Evolutionary conservation across 2,329 filamentous ascomycete genomes (phyloP), one percentile per base, ranked within the genome.

Genomic region (Stylonectria norvegica): DNA sequence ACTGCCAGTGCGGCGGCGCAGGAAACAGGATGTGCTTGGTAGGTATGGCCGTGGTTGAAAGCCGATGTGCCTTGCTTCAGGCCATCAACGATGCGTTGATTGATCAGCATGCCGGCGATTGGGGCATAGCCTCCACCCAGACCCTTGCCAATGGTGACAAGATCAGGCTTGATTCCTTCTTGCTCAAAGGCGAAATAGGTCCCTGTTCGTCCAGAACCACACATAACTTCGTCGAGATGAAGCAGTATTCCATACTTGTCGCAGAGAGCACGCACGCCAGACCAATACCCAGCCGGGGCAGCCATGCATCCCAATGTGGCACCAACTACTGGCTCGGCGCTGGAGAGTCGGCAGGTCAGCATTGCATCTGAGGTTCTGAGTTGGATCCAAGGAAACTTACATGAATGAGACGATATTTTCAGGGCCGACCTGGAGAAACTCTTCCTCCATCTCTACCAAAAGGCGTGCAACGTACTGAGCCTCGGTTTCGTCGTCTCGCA

Each of bases 191-290:
- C 75, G 62, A 85, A 73, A 55, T 83, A 59, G 10, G 67, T 76
- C 0, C 78, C 79, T 0, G 70, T 73, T 6, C 79, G 70, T 5
- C 80, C 80, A 62, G 77, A 75, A 10, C 80, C 80, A 39, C 74
- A 81, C 82, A 87, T 86, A 47, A 87, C 73, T 57, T 76, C 71
- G 45, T 78, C 74, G 0, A 75, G 42, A 16, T 75, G 64, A 11
- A 79, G 61, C 7, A 80, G 62, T 1, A 72, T 69, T 1, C 71
- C 73, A 44, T 79, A 62, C 27, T 68, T 68, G 19, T 71, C 64
- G 56, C 78, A 81, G 0, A 82, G 63, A 0, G 60, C 51, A 33
- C 70, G 51, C 0, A 73, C 75, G 23, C 68, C 70, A 23, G 64
- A 53, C 49, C 76, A 70, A 40, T 81, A 82, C 0, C 73, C 73